Evolutionary conservation across 176 grass and related monocot genomes (phyloP), one percentile per base, ranked within the genome.

Genomic region (Avena insularis): DNA sequence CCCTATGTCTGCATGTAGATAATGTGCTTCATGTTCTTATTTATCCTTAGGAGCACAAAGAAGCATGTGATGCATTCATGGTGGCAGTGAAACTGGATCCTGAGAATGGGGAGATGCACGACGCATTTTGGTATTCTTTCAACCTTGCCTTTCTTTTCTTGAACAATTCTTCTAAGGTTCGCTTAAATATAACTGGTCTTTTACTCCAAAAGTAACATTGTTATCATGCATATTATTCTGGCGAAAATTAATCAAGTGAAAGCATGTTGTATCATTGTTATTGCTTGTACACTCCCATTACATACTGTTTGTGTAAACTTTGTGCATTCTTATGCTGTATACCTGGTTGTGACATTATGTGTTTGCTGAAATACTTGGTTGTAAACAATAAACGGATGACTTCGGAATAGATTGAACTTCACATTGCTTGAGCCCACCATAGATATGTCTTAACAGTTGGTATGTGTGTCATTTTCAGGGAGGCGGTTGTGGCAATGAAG

Each of bases 61-160:
- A 77, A 69, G 83, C 88, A 27, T 76, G 78, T 4, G 83, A 81
- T 40, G 78, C 71, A 17, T 90, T 82, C 61, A 77, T 86, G 88
- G 83, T 54, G 49, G 83, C 70, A 66, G 43, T 90, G 70, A 82
- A 77, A 78, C 38, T 86, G 78, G 83, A 90, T 77, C 88, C 88
- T 51, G 40, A 51, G 48, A 90, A 82, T 19, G 8, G 3, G 61
- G 83, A 90, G 25, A 14, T 90, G 51, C 23, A 82, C 12, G 64
- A 82, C 10, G 83, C 83, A 51, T 82, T 70, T 55, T 82, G 83
- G 83, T 86, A 89, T 16, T 48, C 2, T 35, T 82, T 78, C 17
- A 47, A 29, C 27, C 65, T 72, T 11, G 0, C 16, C 36, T 48
- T 9, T 76, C 53, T 9, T 47, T 36, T 54, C 6, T 47, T 65